Conservation (phyloP, 306 rosid genomes). For the Citrullus amarus region DNA sequence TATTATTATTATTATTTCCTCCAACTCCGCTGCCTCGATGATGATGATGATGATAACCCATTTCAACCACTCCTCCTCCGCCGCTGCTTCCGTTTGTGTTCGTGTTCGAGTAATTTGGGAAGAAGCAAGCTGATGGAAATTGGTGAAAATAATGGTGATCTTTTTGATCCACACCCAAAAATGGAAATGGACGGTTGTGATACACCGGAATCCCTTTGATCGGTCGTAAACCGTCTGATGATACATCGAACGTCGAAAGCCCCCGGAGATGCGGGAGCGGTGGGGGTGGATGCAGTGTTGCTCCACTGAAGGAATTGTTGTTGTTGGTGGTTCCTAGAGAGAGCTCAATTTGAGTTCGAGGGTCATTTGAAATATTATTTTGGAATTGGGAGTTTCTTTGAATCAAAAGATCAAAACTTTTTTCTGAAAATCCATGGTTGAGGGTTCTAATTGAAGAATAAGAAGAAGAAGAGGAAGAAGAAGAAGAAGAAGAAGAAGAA, state of each 20-base stretch:
- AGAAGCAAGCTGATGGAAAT: constrained; percentile 17
- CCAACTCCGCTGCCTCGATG: background rate
- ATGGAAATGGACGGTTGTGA: constrained; percentile 74
- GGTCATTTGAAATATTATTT: background rate
- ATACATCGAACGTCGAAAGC: constrained; percentile 37
- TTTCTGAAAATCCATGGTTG: constrained; percentile 1
- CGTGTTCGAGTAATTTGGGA: constrained; percentile 25
- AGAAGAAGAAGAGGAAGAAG: constrained; percentile 11
- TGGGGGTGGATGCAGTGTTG: background rate
- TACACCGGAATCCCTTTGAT: constrained; percentile 87
- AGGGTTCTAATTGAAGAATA: constrained; percentile 1
- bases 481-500: constrained; percentile 14
- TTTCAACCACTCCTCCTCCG: constrained; percentile 2
- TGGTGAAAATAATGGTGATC: constrained; percentile 20
- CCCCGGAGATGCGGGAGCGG: constrained; percentile 27
- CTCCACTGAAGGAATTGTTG: constrained; percentile 20
- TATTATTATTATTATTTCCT: background rate
- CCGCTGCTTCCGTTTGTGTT: background rate
- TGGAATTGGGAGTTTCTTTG: constrained; percentile 9
- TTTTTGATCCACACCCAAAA: constrained; percentile 38
- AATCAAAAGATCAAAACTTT: constrained; percentile 14
- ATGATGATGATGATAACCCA: constrained; percentile 15
- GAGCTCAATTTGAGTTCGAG: constrained; percentile 56
- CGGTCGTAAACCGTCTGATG: constrained; percentile 46
- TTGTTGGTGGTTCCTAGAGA: constrained; percentile 34